Evolutionary conservation across 2,329 filamentous ascomycete species (phyloP), one percentile per base, ranked within the genome.

Genomic region (Chrysoporthe puriensis): DNA sequence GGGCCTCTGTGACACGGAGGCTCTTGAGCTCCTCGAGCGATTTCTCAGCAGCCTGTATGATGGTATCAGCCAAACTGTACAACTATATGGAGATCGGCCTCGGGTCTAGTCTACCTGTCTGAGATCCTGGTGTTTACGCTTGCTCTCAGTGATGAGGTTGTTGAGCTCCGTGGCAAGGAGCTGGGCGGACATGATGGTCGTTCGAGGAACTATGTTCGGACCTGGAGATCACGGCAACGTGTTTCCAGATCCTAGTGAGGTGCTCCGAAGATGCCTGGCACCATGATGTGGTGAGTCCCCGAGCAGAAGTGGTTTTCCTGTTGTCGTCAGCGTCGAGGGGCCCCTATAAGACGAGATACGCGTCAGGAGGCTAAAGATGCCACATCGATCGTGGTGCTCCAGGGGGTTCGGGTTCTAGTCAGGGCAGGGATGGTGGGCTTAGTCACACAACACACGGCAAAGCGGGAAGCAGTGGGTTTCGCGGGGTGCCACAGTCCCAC

Each of bases 111-210:
- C 32, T 81, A 91, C 91, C 85, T 91, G 92, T 82, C 92, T 89
- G 64, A 99, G 85, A 75, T 98, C 96, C 73, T 91, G 88, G 79
- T 97, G 91, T 81, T 97, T 98, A 75, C 95, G 88, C 81, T 97
- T 98, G 77, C 94, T 96, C 83, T 99, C 96, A 79, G 96, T 93
- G 74, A 97, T 91, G 78, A 97, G 88, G 81, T 93, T 96, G 76
- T 91, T 88, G 78, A 97, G 88, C 86, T 97, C 94, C 68, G 92
- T 90, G 76, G 90, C 89, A 75, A 97, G 86, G 76, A 97, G 90
- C 86, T 96, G 93, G 75, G 93, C 91, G 79, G 94, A 96, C 94
- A 97, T 97, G 75, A 82, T 90, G 78, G 58, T 56, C 66, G 68
- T 60, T 66, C 16, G 66, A 61, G 63, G 21, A 46, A 26, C 32